Conservation (phyloP, 78 protist genomes). For the Dictyostelium firmibasis region DNA sequence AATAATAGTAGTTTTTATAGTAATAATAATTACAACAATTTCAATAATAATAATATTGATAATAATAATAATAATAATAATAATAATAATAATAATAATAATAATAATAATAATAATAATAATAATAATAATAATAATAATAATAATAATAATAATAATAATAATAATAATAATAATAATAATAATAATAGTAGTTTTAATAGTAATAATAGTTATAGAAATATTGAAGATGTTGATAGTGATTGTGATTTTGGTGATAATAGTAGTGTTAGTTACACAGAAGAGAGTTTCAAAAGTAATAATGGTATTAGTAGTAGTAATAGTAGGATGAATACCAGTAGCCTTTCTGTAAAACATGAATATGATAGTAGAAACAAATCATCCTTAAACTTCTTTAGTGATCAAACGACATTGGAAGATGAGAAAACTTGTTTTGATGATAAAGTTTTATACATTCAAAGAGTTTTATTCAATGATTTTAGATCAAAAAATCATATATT, state of each 20-base stretch:
- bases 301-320: too few species aligned
- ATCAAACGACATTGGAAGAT: background rate
- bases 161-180: background rate
- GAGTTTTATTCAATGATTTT: background rate
- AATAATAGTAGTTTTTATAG: background rate
- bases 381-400: background rate
- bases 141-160: background rate
- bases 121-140: background rate
- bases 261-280: too few species aligned
- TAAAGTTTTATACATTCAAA: background rate
- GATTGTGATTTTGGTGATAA: too few species aligned
- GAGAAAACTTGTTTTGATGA: background rate
- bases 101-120: background rate
- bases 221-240: too few species aligned
- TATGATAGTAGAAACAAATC: background rate
- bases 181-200: background rate
- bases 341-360: background rate
- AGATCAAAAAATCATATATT: background rate
- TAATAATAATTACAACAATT: background rate
- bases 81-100: background rate
- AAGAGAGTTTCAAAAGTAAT: too few species aligned
- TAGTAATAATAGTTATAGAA: background rate
- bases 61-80: background rate
- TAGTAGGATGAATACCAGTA: background rate
- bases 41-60: background rate